phyloP scores from a whole-genome alignment of 2,329 filamentous ascomycete species.

The Ophiocordyceps camponoti-saundersi region DNA sequence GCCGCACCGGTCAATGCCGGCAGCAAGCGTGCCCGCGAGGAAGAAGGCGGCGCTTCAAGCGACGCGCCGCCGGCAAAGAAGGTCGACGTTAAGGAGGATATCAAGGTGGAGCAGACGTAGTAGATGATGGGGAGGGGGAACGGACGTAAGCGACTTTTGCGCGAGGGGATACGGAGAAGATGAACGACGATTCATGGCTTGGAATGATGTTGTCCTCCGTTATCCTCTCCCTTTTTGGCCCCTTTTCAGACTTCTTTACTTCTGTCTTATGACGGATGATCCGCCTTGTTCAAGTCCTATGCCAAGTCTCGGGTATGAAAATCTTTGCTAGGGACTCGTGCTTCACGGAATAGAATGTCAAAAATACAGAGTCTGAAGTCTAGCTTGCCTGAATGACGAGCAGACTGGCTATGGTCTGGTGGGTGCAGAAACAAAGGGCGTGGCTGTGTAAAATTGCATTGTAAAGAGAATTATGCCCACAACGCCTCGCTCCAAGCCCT shows the following conservation, averaged over 20 bases:
- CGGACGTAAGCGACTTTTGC: background rate
- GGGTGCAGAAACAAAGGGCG: too few relatives aligned
- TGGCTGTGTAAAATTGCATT: too few relatives aligned
- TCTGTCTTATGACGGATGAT: background rate
- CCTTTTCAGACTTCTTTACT: background rate
- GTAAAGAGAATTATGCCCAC: too few relatives aligned
- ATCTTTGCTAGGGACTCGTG: background rate
- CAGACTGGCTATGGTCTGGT: too few relatives aligned
- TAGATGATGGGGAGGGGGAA: background rate
- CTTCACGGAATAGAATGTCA: background rate
- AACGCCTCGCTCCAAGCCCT: too few relatives aligned
- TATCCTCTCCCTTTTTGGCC: background rate
- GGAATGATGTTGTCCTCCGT: background rate
- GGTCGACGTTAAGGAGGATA: constrained; percentile 33
- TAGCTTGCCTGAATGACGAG: too few relatives aligned
- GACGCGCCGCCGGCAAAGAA: constrained; percentile 43
- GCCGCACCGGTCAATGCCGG: constrained; percentile 16
- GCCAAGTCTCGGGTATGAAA: background rate
- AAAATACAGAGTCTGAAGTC: background rate
- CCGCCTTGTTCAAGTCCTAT: background rate
- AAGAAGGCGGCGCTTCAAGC: constrained; percentile 19
- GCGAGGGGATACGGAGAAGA: background rate
- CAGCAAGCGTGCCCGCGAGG: constrained; percentile 38
- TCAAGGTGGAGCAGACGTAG: constrained; percentile 2
- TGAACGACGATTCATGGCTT: background rate